Percentiles rank a stretch among this genome's conserved stretches.
Conservation (phyloP, 495 filamentous ascomycete species). For the Aspergillus saccharolyticus region DNA sequence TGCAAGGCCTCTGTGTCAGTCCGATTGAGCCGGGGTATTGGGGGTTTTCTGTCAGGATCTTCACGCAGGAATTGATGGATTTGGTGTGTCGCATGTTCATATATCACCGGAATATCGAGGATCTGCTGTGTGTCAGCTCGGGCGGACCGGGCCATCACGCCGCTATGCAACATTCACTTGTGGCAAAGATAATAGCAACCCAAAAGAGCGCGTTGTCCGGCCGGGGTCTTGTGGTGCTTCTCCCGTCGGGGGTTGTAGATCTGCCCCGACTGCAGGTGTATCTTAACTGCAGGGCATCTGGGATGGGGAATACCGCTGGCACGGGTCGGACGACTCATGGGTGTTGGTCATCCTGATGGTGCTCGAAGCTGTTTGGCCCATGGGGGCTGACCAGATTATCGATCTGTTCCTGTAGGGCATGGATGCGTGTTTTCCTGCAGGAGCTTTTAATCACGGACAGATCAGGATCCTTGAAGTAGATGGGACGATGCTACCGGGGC, state of each 20-base stretch:
- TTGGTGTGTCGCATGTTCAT: slow-evolving; percentile 5
- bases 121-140: neutral
- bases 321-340: neutral
- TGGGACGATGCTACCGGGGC: neutral
- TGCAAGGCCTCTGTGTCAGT: neutral
- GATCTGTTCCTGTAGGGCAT: slow-evolving; percentile 7
- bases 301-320: neutral
- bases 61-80: slow-evolving; percentile 6
- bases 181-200: slow-evolving; percentile 5
- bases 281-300: neutral
- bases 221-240: neutral
- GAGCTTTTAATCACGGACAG: neutral
- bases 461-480: neutral
- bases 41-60: neutral
- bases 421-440: slow-evolving; percentile 7
- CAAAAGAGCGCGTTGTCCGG: slow-evolving; percentile 6
- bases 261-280: neutral
- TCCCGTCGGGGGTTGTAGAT: neutral
- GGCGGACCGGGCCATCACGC: no score
- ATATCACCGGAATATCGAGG: slow-evolving; percentile 6
- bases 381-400: neutral
- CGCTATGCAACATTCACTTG: neutral
- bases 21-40: slow-evolving; percentile 1
- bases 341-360: neutral
- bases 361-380: neutral